These are phyloP conservation scores for Barnettozyma vustinii DNA, from an alignment of 805 yeast genomes.

Conservation along the genomic window DNA sequence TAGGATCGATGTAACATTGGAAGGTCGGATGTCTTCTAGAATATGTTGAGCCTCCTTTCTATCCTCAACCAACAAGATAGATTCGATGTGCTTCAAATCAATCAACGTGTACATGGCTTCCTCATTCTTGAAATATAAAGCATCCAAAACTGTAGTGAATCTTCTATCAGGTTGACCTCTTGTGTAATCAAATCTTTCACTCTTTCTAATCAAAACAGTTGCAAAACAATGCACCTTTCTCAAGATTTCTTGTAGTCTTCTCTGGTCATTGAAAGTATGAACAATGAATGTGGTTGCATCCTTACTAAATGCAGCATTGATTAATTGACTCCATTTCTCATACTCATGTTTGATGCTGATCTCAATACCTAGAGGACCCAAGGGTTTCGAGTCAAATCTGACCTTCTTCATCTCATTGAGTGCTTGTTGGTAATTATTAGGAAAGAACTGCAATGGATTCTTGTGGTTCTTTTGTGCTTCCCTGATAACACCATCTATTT, in stretches of 20 bases:
- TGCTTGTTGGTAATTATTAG: not conserved
- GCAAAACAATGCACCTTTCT: conserved; percentile 28
- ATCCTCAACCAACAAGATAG: conserved; percentile 45
- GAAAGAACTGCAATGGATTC: conserved; percentile 13
- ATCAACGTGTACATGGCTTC: conserved; percentile 56
- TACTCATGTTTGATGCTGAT: conserved; percentile 52
- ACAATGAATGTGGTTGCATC: conserved; percentile 64
- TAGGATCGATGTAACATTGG: conserved; percentile 38
- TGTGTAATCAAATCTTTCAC: conserved; percentile 53
- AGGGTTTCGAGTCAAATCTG: conserved; percentile 45
- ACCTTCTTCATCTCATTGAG: conserved; percentile 19
- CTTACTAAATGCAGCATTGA: conserved; percentile 50
- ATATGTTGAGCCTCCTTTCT: conserved; percentile 45
- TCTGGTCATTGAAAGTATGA: conserved; percentile 53
- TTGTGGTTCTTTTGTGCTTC: not conserved
- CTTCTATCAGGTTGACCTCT: conserved; percentile 37
- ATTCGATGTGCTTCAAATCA: conserved; percentile 58
- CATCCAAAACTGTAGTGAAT: conserved; percentile 52
- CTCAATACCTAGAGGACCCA: conserved; percentile 76
- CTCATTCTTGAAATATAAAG: conserved; percentile 48
- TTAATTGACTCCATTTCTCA: conserved; percentile 50
- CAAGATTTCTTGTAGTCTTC: conserved; percentile 32
- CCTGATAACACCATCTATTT: conserved; percentile 2
- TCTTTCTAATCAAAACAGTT: conserved; percentile 44
- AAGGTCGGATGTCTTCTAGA: conserved; percentile 29